Evolutionary conservation across 148 eudicot genomes (phyloP).

Genomic region (Simmondsia chinensis): DNA sequence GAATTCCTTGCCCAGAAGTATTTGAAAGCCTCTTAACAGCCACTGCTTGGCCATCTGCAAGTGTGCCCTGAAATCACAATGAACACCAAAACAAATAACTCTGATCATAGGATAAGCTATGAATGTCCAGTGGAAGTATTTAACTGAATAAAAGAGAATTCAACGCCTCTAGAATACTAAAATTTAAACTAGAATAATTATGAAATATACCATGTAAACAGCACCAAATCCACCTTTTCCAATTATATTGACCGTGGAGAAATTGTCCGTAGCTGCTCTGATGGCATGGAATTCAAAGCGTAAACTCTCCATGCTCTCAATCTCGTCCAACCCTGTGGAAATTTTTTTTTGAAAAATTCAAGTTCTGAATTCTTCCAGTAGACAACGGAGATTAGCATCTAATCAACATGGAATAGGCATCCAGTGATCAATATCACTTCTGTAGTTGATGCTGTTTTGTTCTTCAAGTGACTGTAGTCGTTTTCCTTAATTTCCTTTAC

Average conservation of each 20-base stretch:
- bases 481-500: too few species aligned
- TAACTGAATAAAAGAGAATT: neutral
- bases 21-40: constrained; percentile 23
- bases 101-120: neutral
- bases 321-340: constrained; percentile 1
- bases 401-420: too few species aligned
- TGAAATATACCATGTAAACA: constrained; percentile 11
- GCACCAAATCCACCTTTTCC: constrained; percentile 19
- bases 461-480: too few species aligned
- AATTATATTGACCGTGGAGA: constrained; percentile 8
- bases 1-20: constrained; percentile 19
- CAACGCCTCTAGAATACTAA: neutral
- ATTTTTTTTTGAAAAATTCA: constrained; percentile 5
- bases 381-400: too few species aligned
- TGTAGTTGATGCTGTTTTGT: too few species aligned
- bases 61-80: constrained; percentile 13
- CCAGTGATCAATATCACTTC: too few species aligned
- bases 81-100: neutral
- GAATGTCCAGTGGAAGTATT: neutral
- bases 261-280: constrained; percentile 9
- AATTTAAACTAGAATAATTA: neutral
- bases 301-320: too few species aligned
- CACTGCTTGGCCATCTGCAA: constrained; percentile 17
- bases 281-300: neutral
- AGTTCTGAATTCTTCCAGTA: too few species aligned